Base-by-base conservation (phyloP, 2,329 filamentous ascomycete species). In the Talaromyces sp. region DNA sequence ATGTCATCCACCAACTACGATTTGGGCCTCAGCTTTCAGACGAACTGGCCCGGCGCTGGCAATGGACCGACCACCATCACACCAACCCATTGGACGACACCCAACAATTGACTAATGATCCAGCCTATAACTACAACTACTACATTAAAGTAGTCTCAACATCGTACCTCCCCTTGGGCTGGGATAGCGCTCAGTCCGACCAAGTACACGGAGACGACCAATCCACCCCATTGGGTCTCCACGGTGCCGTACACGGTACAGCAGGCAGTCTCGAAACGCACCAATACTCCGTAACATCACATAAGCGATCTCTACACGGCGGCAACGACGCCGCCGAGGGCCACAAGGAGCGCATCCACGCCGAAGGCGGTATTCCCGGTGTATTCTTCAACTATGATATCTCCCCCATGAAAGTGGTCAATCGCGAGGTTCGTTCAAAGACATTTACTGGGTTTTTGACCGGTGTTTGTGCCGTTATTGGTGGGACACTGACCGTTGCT, bases 301-400 rank as follows among this genome's bases (percentile, higher is more conserved):
- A 99, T 77, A 94, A 94, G 81, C 84, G 94, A 65, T 96, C 89
- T 66, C 77, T 99, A 60, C 76, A 80, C 21, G 94, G 94, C 54
- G 94, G 94, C 5, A 86, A 88, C 63, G 95, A 96, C 69, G 82
- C 87, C 9, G 84, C 88, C 9, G 91, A 96, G 68, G 93, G 92
- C 15, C 94, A 99, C 73, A 88, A 92, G 70, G 93, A 97, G 80
- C 86, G 93, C 39, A 77, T 95, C 63, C 94, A 99, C 73, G 90
- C 93, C 2, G 80, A 86, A 56, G 92, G 91, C 61, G 94, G 94
- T 64, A 97, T 99, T 67, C 94, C 94, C 0, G 94, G 94, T 43
- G 92, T 99, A 13, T 99, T 99, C 80, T 97, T 99, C 79, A 96
- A 91, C 64, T 99, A 99, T 67, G 94, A 99, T 68, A 99, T 99